phyloP scores from a whole-genome alignment of 2,329 filamentous ascomycete genomes.

The Xylaria digitata region DNA sequence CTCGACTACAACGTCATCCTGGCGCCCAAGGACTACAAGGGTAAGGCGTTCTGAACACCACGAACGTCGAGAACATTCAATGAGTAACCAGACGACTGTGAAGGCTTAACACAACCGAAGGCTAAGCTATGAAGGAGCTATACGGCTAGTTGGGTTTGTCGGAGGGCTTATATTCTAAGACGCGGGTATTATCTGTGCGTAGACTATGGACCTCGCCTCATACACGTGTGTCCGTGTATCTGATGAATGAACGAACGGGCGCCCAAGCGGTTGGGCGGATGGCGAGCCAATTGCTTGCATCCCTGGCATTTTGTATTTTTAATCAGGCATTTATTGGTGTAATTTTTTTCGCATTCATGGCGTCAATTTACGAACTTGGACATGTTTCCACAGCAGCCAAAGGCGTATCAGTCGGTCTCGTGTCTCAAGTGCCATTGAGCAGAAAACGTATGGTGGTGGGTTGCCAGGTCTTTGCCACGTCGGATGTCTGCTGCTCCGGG shows the following conservation, averaged over 20 bases:
- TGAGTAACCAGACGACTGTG: slow-evolving; percentile 24
- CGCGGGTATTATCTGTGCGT: not conserved
- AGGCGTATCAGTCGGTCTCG: not conserved
- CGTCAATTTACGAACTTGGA: slow-evolving; percentile 2
- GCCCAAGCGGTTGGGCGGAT: not conserved
- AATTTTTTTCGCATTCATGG: not conserved
- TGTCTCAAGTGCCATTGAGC: not conserved
- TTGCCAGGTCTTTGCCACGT: not conserved
- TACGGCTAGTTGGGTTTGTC: not conserved
- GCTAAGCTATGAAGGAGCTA: slow-evolving; percentile 26
- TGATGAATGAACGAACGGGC: not conserved
- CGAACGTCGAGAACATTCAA: not conserved
- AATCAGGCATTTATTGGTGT: slow-evolving; percentile 26
- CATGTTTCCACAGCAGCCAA: not conserved
- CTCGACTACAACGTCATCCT: slow-evolving; percentile 56
- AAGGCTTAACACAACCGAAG: slow-evolving; percentile 30
- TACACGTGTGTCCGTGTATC: not conserved
- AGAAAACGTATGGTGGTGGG: not conserved
- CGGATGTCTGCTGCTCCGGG: not conserved
- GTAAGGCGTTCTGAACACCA: slow-evolving; percentile 46
- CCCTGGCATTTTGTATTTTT: slow-evolving; percentile 19
- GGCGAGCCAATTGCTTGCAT: not conserved
- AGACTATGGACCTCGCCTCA: not conserved
- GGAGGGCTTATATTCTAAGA: not conserved
- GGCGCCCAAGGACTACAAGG: slow-evolving; percentile 59